Base-by-base conservation (phyloP, 352 stramenopile species). In the Phytopythium litorale region DNA sequence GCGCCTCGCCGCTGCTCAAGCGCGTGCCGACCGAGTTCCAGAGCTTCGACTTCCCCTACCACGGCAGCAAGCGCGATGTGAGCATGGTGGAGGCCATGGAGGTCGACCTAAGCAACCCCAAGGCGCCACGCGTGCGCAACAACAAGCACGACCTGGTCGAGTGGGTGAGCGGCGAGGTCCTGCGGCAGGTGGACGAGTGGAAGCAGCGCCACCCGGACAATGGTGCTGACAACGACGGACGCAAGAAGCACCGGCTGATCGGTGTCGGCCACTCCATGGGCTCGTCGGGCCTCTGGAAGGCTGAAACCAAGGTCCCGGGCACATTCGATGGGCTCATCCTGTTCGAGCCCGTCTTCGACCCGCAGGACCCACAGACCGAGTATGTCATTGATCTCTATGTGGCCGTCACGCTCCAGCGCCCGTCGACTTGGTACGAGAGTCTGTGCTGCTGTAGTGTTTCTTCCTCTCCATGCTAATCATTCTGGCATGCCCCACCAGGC, bases 281-380 rank as follows among this genome's bases (percentile, higher is more conserved):
- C 9, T 69, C 67, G 2, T 51, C 63, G 7, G 69, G 69, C 13
- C 33, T 83, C 4, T 80, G 72, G 75, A 75, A 75, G 48, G 28
- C 60, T 1, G 75, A 83, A 52, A 64, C 78, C 25, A 33, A 60
- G 15, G 35, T 67, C 35, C 75, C 75, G 4, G 70, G 71, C 7
- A 76, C 69, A 3, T 80, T 82, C 55, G 74, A 82, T 28, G 67
- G 63, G 0, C 70, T 83, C 21, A 66, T 81, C 12, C 33, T 83
- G 28, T 83, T 83, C 12, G 75, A 83, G 28, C 75, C 75, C 0
- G 70, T 82, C 52, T 77, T 73, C 15, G 61, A 54, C 8, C 64
- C 71, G 28, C 71, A 71, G 8, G 67, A 68, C 3, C 70, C 69
- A 0, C 61, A 76, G 49, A 67, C 63, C 3, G 67, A 75, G 58